Conservation (phyloP, 441 rosid genomes). For the Francoa sonchifolia region DNA sequence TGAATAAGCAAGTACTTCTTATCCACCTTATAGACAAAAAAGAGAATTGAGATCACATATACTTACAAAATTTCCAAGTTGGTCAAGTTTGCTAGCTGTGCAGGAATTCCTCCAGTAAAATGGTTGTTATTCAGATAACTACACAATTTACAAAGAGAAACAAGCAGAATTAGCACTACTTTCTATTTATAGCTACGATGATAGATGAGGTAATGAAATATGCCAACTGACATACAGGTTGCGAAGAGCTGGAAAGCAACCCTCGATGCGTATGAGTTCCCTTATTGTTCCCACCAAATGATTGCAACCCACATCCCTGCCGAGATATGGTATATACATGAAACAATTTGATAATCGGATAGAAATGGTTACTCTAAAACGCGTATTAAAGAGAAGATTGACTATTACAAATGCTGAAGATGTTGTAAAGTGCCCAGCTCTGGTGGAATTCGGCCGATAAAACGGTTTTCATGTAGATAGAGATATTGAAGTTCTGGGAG, state of each 20-base stretch:
- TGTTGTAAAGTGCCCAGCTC: constrained; percentile 72
- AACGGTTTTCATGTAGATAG: constrained; percentile 87
- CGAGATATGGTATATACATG: constrained; percentile 3
- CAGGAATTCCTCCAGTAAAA: constrained; percentile 87
- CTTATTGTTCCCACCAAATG: constrained; percentile 90
- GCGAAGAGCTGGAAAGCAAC: constrained; percentile 75
- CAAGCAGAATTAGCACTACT: neutral
- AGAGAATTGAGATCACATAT: no score
- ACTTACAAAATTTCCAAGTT: constrained; percentile 91
- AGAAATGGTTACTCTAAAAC: neutral
- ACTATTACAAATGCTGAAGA: constrained; percentile 69
- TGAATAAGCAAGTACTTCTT: no score
- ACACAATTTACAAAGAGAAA: constrained; percentile 5
- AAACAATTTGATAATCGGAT: neutral
- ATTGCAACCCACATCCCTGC: constrained; percentile 87
- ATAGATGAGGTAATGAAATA: neutral
- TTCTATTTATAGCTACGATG: no score
- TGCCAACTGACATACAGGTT: constrained; percentile 66
- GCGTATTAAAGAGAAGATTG: constrained; percentile 4
- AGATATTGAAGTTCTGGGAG: constrained; percentile 89
- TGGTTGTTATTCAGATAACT: constrained; percentile 85
- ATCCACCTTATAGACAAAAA: no score
- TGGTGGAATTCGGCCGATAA: constrained; percentile 72
- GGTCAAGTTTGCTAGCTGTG: constrained; percentile 82
- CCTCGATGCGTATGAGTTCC: constrained; percentile 83